Percentiles rank a stretch among this genome's conserved stretches.
Evolutionary conservation across 1,284 basidiomycete species (phyloP).

Genomic region (Phylloporus sp.): DNA sequence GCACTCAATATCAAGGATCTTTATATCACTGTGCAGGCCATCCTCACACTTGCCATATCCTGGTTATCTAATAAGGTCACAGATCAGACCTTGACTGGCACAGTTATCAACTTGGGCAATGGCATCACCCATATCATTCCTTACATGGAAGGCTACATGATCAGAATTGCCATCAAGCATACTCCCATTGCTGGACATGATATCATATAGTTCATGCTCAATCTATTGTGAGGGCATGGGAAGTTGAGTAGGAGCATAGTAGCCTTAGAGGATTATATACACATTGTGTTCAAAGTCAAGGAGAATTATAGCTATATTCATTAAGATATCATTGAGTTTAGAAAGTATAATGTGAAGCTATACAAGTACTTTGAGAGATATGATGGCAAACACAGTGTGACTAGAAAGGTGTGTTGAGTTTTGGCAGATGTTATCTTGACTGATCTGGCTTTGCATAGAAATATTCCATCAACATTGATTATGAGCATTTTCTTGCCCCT

Average conservation of each 20-base stretch:
- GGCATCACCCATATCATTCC: constrained; percentile 87
- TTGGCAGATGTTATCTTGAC: not conserved
- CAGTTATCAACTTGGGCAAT: constrained; percentile 96
- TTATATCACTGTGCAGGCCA: constrained; percentile 68
- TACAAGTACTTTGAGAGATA: constrained; percentile 96
- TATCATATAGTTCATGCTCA: constrained; percentile 97
- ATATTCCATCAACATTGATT: constrained; percentile 94
- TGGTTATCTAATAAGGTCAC: constrained; percentile 95
- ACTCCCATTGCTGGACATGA: constrained; percentile 98
- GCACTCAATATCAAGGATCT: constrained; percentile 93
- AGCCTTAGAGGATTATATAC: constrained; percentile 96
- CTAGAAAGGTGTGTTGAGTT: constrained; percentile 70
- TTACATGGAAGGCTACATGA: constrained; percentile 44
- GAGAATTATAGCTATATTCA: constrained; percentile 99
- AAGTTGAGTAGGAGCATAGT: constrained; percentile 76
- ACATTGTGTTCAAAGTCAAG: constrained; percentile 94
- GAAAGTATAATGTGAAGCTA: constrained; percentile 97
- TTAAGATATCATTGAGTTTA: constrained; percentile 99
- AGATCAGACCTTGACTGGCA: constrained; percentile 86
- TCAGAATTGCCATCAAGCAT: constrained; percentile 98
- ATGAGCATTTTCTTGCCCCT: constrained; percentile 98
- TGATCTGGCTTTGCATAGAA: constrained; percentile 52
- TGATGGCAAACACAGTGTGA: constrained; percentile 93
- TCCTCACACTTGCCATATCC: constrained; percentile 97
- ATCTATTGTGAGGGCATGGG: constrained; percentile 90